Evolutionary conservation across 2,329 filamentous ascomycete genomes (phyloP).

Genomic region (Periconia sp.): DNA sequence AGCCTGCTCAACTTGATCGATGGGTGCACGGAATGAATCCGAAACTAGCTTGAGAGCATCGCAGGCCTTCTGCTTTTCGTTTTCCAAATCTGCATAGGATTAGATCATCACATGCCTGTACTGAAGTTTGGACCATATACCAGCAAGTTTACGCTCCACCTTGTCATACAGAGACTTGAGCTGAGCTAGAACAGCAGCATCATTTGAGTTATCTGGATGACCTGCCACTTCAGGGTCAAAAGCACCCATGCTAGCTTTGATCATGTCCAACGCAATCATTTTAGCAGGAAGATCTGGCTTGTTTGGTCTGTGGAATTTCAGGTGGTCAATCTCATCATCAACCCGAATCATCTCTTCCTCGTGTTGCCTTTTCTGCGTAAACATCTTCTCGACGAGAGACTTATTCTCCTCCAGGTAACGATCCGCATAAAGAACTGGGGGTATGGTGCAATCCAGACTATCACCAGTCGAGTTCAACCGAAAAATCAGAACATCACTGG

Average conservation of each 20-base stretch:
- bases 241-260: conserved; percentile 42
- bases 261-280: conserved; percentile 41
- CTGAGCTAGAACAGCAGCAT: conserved; percentile 24
- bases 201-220: conserved; percentile 14
- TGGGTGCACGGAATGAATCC: conserved; percentile 49
- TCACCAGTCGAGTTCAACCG: conserved; percentile 35
- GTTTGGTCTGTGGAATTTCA: conserved; percentile 37
- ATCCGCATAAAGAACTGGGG: conserved; percentile 59
- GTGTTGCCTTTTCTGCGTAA: conserved; percentile 41
- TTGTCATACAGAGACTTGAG: conserved; percentile 33
- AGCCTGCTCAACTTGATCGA: conserved; percentile 32
- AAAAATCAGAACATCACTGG: conserved; percentile 59
- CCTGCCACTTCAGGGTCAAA: conserved; percentile 24
- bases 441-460: conserved; percentile 52
- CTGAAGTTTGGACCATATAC: conserved; percentile 13
- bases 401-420: conserved; percentile 59
- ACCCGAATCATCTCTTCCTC: conserved; percentile 34
- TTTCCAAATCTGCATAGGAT: conserved; percentile 44
- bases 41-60: conserved; percentile 48
- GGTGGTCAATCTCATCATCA: conserved; percentile 35
- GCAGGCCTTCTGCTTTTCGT: conserved; percentile 44
- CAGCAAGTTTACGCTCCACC: conserved; percentile 34
- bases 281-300: conserved; percentile 24
- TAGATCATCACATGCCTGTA: conserved; percentile 4
- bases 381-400: conserved; percentile 51